phyloP scores from a whole-genome alignment of 2,329 filamentous ascomycete species.

The Ophiostoma sp. region DNA sequence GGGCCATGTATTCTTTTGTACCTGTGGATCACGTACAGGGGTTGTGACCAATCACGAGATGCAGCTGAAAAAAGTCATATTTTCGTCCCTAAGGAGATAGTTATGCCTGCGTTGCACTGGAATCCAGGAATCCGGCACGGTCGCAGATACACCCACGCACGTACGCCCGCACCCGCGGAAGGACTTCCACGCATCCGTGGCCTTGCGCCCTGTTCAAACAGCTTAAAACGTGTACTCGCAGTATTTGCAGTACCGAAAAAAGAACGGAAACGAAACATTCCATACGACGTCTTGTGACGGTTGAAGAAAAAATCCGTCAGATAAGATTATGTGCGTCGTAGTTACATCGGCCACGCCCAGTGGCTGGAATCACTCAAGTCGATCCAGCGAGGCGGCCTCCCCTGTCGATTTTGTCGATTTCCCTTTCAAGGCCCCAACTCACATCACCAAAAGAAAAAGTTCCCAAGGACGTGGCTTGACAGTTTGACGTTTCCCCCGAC shows the following conservation, averaged over 20 bases:
- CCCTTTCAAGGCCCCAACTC: neutral
- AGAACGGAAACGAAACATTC: neutral
- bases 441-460: neutral
- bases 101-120: neutral
- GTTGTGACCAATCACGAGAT: too few species aligned
- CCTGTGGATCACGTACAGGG: too few species aligned
- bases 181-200: neutral
- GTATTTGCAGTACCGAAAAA: neutral
- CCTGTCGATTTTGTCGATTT: neutral
- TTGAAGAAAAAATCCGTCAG: neutral
- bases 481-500: neutral
- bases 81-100: too few species aligned
- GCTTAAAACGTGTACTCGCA: neutral
- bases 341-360: neutral
- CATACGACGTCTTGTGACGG: neutral
- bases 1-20: too few species aligned
- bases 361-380: neutral
- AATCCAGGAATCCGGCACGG: neutral
- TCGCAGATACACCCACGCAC: neutral
- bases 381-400: neutral
- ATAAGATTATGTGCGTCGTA: too few species aligned
- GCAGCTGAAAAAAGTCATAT: too few species aligned
- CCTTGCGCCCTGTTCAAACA: constrained; percentile 2
- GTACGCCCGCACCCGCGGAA: neutral
- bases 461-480: neutral